Evolutionary conservation across 352 stramenopile species (phyloP), one percentile per base, ranked within the genome.

Genomic region (Peronosclerospora sorghi): DNA sequence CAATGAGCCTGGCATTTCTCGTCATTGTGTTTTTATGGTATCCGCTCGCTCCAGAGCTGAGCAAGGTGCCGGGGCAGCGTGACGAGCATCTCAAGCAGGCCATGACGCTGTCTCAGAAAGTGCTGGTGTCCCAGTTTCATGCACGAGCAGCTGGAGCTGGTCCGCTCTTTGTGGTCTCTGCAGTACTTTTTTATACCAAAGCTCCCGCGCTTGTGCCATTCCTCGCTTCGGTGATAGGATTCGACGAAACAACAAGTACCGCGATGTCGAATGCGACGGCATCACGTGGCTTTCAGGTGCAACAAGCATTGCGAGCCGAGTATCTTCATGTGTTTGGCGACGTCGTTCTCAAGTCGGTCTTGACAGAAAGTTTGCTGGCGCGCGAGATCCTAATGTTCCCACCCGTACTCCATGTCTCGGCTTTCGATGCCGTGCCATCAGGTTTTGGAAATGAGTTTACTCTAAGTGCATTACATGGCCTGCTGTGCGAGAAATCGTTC

Each of bases 161-260:
- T 14, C 68, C 73, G 32, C 58, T 83, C 8, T 73, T 85, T 8
- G 63, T 85, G 0, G 58, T 85, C 12, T 77, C 67, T 14, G 65
- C 73, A 0, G 71, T 85, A 29, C 48, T 83, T 13, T 68, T 85
- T 35, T 85, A 83, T 53, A 85, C 73, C 10, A 83, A 83, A 44
- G 75, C 65, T 6, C 65, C 73, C 4, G 62, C 64, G 1, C 49
- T 83, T 14, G 51, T 83, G 17, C 59, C 73, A 14, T 78, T 81
- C 23, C 54, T 81, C 2, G 48, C 59, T 17, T 62, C 62, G 1
- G 58, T 72, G 17, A 68, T 68, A 38, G 59, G 59, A 18, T 56
- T 62, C 37, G 45, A 64, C 27, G 49, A 27, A 10, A 48, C 58
- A 23, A 46, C 30, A 17, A 45, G 44, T 35, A 53, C 40, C 19